Evolutionary conservation across 2,329 filamentous ascomycete species (phyloP), one percentile per base, ranked within the genome.

Genomic region (Neospermospora avenae): DNA sequence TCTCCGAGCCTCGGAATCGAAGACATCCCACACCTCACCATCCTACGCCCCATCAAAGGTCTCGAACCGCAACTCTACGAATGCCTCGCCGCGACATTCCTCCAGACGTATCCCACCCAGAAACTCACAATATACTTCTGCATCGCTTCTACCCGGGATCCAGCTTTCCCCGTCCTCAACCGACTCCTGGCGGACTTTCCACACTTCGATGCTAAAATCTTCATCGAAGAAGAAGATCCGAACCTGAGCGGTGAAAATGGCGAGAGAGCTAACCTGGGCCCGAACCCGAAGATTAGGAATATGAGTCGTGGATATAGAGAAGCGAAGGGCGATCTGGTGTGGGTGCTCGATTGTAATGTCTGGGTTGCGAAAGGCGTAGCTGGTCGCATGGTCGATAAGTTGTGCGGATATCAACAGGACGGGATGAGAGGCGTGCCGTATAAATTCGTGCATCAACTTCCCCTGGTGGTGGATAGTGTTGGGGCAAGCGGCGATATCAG

Each of bases 231-330:
- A 53, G 89, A 96, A 61, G 92, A 96, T 72, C 85, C 89, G 0
- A 74, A 85, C 31, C 77, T 96, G 8, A 81, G 84, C 56, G 81
- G 80, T 31, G 6, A 31, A 6, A 69, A 78, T 34, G 74, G 76
- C 11, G 81, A 80, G 56, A 81, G 76, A 8, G 81, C 80, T 56
- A 81, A 84, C 59, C 81, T 98, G 59, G 96, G 96, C 0, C 95
- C 95, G 1, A 99, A 99, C 71, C 95, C 95, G n/a, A 99, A 99
- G 78, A 96, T 99, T 68, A 83, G 95, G 54, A 99, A 99, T 73
- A 91, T 98, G 80, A 97, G 93, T 73, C 84, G 91, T 45, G 93
- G 91, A 2, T 99, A 97, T 72, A 80, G 92, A 28, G 93, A 98
- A 71, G 91, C 92, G 1, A 87, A 88, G 65, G 88, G 90, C 1